Conservation (phyloP, 129 eudicot genomes). For the Ambrosia trifida region DNA sequence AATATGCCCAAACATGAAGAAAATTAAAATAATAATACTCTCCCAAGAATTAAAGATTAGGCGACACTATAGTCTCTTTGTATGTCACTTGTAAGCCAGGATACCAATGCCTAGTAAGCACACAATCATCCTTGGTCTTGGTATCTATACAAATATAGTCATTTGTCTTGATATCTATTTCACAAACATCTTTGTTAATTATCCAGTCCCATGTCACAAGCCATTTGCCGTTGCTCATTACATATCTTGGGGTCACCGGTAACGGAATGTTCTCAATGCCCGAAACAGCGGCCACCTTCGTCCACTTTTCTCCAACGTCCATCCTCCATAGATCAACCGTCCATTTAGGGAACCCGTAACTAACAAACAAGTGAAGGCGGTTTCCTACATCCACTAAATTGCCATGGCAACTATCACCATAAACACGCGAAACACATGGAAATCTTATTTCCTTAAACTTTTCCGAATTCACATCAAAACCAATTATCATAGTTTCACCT, state of each 20-base stretch:
- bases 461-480: conserved; percentile 1
- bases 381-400: not conserved
- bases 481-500: not conserved
- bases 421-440: not conserved
- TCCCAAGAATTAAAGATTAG: no score
- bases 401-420: not conserved
- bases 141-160: no score
- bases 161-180: not conserved
- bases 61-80: no score
- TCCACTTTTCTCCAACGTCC: not conserved
- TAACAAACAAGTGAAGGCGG: not conserved
- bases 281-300: not conserved
- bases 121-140: no score
- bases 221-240: not conserved
- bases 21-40: no score
- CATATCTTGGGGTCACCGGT: not conserved
- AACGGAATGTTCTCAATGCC: not conserved
- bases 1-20: no score
- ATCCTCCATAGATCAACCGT: not conserved
- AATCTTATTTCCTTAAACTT: not conserved
- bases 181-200: not conserved
- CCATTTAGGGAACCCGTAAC: not conserved
- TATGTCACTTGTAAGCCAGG: no score
- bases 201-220: not conserved
- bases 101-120: no score